phyloP scores from a whole-genome alignment of 768 basidiomycete species.

The Tulasnella sp. region DNA sequence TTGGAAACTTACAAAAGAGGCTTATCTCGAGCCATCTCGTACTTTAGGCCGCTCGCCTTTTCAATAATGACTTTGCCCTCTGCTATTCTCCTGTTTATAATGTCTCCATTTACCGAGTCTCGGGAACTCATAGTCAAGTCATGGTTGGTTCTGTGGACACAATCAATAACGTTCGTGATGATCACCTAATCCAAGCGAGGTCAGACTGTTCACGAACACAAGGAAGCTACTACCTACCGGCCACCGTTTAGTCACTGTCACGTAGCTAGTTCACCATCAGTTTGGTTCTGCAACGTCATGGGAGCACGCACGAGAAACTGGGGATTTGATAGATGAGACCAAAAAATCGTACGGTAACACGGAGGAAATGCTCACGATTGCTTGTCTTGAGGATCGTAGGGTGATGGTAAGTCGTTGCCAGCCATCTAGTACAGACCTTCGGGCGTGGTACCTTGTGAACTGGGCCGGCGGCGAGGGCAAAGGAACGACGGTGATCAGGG shows the following conservation, averaged over 20 bases:
- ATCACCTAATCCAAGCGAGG: neutral
- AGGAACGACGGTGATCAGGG: too few species aligned
- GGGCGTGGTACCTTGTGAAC: too few species aligned
- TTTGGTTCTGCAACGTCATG: neutral
- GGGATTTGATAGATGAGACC: neutral
- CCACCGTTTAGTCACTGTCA: slow-evolving; percentile 59
- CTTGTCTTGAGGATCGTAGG: slow-evolving; percentile 65
- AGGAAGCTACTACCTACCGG: slow-evolving; percentile 38
- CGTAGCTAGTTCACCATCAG: slow-evolving; percentile 38
- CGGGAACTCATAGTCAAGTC: slow-evolving; percentile 34
- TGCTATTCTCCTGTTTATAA: slow-evolving; percentile 29
- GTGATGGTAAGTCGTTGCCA: slow-evolving; percentile 24
- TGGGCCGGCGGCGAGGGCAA: too few species aligned
- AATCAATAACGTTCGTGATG: slow-evolving; percentile 36
- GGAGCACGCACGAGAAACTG: slow-evolving; percentile 10
- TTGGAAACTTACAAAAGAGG: slow-evolving; percentile 40
- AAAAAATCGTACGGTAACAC: neutral
- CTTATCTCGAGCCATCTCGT: slow-evolving; percentile 74
- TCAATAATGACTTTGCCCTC: slow-evolving; percentile 73
- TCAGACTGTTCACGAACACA: neutral
- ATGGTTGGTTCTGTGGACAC: slow-evolving; percentile 58
- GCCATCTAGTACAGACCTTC: too few species aligned
- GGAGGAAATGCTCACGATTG: slow-evolving; percentile 34
- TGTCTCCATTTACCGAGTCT: slow-evolving; percentile 19
- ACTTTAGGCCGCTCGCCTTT: slow-evolving; percentile 64